phyloP scores from a whole-genome alignment of 2,329 filamentous ascomycete species.

The Coleophoma eucalyptorum region DNA sequence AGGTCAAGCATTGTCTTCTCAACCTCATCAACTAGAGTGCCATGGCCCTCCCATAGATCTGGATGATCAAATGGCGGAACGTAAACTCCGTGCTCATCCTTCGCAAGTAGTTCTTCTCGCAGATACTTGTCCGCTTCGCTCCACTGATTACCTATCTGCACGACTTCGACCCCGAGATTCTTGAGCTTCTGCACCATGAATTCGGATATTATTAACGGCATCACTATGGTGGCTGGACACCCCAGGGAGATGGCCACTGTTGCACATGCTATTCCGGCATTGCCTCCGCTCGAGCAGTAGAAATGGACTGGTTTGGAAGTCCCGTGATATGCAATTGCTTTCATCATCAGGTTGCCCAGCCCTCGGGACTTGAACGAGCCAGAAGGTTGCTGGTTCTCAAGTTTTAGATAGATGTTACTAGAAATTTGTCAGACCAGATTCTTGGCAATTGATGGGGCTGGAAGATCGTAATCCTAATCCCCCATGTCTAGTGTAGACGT shows the following conservation, averaged over 20 bases:
- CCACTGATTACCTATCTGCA: slow-evolving; percentile 66
- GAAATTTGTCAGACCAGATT: neutral
- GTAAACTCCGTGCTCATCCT: slow-evolving; percentile 49
- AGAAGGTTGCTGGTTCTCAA: slow-evolving; percentile 80
- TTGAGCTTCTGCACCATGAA: slow-evolving; percentile 70
- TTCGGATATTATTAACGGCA: slow-evolving; percentile 61
- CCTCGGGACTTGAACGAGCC: slow-evolving; percentile 84
- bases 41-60: slow-evolving; percentile 63
- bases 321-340: slow-evolving; percentile 29
- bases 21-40: slow-evolving; percentile 47
- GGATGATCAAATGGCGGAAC: slow-evolving; percentile 68
- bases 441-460: neutral
- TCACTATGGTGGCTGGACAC: slow-evolving; percentile 69
- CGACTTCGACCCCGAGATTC: slow-evolving; percentile 64
- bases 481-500: neutral
- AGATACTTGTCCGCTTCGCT: slow-evolving; percentile 66
- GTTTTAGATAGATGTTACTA: slow-evolving; percentile 72
- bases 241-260: slow-evolving; percentile 63
- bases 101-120: slow-evolving; percentile 49
- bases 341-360: slow-evolving; percentile 67
- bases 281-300: slow-evolving; percentile 77
- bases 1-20: slow-evolving; percentile 15
- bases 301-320: slow-evolving; percentile 50
- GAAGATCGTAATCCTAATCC: neutral
- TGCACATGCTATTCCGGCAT: slow-evolving; percentile 81